Conservation (phyloP, 2,329 filamentous ascomycete genomes). For the Cercospora brassicicola region DNA sequence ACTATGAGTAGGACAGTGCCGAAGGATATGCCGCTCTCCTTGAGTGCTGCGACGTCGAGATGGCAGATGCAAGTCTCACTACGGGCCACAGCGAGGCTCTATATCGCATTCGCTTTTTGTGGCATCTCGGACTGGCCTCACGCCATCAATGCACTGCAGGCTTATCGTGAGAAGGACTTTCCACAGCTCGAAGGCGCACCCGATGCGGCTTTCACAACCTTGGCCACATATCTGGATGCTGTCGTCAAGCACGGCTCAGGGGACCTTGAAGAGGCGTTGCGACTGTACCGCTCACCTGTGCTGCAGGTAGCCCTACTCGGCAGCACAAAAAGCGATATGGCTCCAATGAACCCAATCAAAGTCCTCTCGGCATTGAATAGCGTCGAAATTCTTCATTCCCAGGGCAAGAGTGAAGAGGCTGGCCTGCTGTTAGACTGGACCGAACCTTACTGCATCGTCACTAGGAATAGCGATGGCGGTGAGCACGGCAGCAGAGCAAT, state of each 20-base stretch:
- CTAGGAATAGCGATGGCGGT: constrained; percentile 65
- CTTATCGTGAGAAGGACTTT: constrained; percentile 1
- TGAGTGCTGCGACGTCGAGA: constrained; percentile 42
- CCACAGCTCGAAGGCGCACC: constrained; percentile 6
- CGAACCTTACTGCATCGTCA: constrained; percentile 65
- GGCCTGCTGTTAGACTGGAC: constrained; percentile 64
- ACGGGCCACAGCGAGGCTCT: constrained; percentile 50
- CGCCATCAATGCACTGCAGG: constrained; percentile 43
- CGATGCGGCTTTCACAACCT: not conserved
- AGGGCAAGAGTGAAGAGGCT: constrained; percentile 50
- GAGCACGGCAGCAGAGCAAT: constrained; percentile 74
- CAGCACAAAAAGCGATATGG: constrained; percentile 27
- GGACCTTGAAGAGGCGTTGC: constrained; percentile 66
- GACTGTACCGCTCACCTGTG: constrained; percentile 63
- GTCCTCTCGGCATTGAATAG: constrained; percentile 52
- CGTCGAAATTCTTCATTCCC: constrained; percentile 48
- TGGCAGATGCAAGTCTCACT: constrained; percentile 66
- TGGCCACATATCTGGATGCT: constrained; percentile 66
- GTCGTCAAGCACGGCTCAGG: constrained; percentile 76
- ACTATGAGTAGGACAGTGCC: constrained; percentile 40
- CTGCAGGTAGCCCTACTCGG: constrained; percentile 53
- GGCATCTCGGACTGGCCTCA: constrained; percentile 69
- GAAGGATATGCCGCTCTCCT: constrained; percentile 24
- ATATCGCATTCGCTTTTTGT: constrained; percentile 68
- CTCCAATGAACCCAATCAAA: constrained; percentile 44